Evolutionary conservation across 164 flowering plant genomes (phyloP), one percentile per base, ranked within the genome.

Genomic region (Litsea cubeba): DNA sequence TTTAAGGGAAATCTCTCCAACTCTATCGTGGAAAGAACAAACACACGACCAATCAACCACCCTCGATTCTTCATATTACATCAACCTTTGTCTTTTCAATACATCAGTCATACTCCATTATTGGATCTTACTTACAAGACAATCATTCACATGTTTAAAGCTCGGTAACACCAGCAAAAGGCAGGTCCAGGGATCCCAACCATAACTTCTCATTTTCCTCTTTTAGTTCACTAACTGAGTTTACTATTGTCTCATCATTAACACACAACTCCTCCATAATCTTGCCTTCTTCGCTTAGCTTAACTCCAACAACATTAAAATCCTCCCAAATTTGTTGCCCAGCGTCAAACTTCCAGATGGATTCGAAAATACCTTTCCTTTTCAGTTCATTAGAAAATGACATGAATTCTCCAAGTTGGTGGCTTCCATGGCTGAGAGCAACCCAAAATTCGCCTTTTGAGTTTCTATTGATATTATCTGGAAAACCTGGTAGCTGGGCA

Each of bases 181-280:
- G 82, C 75, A 62, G 50, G n/a, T 28, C 72, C 0, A 88, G 82
- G n/a, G 91, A 89, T 1, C 93, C 95, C 24, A 90, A 73, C 89
- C 88, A 89, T 24, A 90, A 72, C 26, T 12, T 25, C 32, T 90
- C 89, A 72, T 84, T 76, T 69, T 62, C 71, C 71, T 86, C 93
- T 49, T 78, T 71, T 12, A 86, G 88, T 77, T 89, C 93, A 77
- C 87, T 81, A n/a, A 83, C 73, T 12, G 83, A 74, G 10, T 18
- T 62, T 70, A 72, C 65, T 2, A 40, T 65, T 25, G 50, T 73
- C 3, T 76, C 76, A 72, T 50, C 71, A 14, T 22, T 65, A 6
- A 66, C 81, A 10, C 75, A 82, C 35, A 85, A 50, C 1, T 68
- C 70, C 28, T 79, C 81, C 71, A 81, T 3, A 2, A 84, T 58